Base-by-base conservation (phyloP, 176 grass and related monocot genomes). In the Triticum dicoccoides region DNA sequence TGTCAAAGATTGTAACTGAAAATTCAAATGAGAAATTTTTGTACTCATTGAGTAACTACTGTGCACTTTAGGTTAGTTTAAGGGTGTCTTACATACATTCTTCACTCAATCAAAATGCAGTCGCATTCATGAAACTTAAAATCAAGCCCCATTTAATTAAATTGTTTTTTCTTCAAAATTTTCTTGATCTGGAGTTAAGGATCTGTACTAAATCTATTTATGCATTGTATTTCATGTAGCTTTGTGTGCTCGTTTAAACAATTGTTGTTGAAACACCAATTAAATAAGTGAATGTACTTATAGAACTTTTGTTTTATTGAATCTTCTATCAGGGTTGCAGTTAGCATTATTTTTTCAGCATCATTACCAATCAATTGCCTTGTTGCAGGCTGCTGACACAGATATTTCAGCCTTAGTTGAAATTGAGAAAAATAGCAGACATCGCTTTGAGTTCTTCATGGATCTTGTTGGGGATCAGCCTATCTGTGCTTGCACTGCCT, bases 401-500 rank as follows among this genome's bases (percentile, higher is more conserved):
- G 96, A 98, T 88, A 98, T 96, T 76, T 98, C 96, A 86, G 96
- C 96, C 69, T 85, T 98, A 52, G 96, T 96, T 67, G 96, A 96
- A 89, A 98, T 98, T 86, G 96, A 98, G 86, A 98, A 98, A 90
- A 98, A 94, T 54, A 96, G 93, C 80, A 85, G 81, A 23, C 96
- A 98, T 92, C 88, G 93, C 27, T 98, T 98, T 56, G 96, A 98
- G 85, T 98, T 98, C 71, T 98, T 98, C 78, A 98, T 98, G 96
- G 93, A 95, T 84, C 93, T 96, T 84, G 92, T 96, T 68, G 92
- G 91, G 23, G 93, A 98, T 95, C 93, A 96, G 66, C 96, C 96
- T 77, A 87, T 98, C 66, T 94, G 96, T 73, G 96, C 96, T 83
- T 91, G 96, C 51, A 98, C 96, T 80, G 93, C 96, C 63, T 96